These are phyloP conservation scores for Ramaria sp. DNA, from an alignment of 768 basidiomycete species.

Conservation along the genomic window DNA sequence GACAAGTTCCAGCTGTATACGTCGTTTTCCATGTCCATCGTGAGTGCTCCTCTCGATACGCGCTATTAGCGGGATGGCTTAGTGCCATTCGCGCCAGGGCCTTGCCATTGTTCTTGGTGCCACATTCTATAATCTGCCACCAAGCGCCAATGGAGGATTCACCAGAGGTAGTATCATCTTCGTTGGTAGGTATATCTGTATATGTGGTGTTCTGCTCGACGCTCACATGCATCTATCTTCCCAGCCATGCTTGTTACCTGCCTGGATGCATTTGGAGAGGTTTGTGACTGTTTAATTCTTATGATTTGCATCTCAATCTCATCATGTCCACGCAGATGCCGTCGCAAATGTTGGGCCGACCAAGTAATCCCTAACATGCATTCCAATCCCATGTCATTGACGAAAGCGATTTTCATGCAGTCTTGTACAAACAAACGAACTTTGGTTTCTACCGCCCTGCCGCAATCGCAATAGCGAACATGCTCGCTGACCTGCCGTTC, in stretches of 20 bases:
- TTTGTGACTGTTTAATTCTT: slow-evolving; percentile 19
- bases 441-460: slow-evolving; percentile 27
- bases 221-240: slow-evolving; percentile 17
- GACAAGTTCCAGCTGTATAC: slow-evolving; percentile 71
- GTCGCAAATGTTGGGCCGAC: slow-evolving; percentile 69
- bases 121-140: slow-evolving; percentile 62
- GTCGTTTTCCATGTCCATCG: slow-evolving; percentile 49
- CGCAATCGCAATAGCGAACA: slow-evolving; percentile 29
- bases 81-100: slow-evolving; percentile 22
- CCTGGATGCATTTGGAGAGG: slow-evolving; percentile 66
- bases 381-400: neutral
- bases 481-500: slow-evolving; percentile 28
- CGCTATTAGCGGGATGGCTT: neutral
- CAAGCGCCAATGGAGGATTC: slow-evolving; percentile 72
- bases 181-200: slow-evolving; percentile 13
- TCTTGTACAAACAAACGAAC: slow-evolving; percentile 5
- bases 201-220: slow-evolving; percentile 12
- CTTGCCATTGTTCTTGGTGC: slow-evolving; percentile 62
- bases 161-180: slow-evolving; percentile 81
- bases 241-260: slow-evolving; percentile 52
- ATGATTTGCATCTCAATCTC: neutral
- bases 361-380: slow-evolving; percentile 30
- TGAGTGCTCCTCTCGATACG: slow-evolving; percentile 26
- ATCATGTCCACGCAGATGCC: slow-evolving; percentile 37
- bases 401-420: neutral